Percentiles rank a stretch among this genome's conserved stretches.
phyloP scores from a whole-genome alignment of 305 asterid species.

The Fraxinus angustifolia region DNA sequence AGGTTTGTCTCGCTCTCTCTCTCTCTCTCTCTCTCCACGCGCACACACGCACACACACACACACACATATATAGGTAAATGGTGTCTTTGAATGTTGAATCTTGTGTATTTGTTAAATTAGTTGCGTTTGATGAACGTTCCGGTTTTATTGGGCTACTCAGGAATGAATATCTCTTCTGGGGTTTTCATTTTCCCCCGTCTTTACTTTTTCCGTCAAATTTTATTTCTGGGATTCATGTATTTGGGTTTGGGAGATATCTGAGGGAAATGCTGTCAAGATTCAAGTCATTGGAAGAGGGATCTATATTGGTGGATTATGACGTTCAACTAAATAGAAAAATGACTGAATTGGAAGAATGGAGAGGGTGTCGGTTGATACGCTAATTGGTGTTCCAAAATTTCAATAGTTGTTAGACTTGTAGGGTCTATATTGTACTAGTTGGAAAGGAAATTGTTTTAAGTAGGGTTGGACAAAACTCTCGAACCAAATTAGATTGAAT shows the following conservation, averaged over 20 bases:
- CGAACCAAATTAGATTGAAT: too few relatives aligned
- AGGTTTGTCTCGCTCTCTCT: conserved; percentile 37
- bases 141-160: background rate
- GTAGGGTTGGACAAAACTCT: too few relatives aligned
- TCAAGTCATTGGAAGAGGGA: background rate
- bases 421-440: background rate
- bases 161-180: background rate
- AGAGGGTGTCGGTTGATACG: background rate
- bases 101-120: background rate
- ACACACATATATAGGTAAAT: background rate
- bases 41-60: too few relatives aligned
- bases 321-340: background rate
- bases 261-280: background rate
- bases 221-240: background rate
- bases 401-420: background rate
- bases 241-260: background rate
- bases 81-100: background rate
- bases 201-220: background rate
- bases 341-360: background rate
- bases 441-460: background rate
- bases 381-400: background rate
- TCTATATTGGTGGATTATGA: background rate
- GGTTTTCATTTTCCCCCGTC: background rate
- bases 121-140: background rate
- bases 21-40: background rate